These are phyloP conservation scores for Eucalyptus paniculata DNA, from an alignment of 345 rosid genomes.

Conservation along the genomic window DNA sequence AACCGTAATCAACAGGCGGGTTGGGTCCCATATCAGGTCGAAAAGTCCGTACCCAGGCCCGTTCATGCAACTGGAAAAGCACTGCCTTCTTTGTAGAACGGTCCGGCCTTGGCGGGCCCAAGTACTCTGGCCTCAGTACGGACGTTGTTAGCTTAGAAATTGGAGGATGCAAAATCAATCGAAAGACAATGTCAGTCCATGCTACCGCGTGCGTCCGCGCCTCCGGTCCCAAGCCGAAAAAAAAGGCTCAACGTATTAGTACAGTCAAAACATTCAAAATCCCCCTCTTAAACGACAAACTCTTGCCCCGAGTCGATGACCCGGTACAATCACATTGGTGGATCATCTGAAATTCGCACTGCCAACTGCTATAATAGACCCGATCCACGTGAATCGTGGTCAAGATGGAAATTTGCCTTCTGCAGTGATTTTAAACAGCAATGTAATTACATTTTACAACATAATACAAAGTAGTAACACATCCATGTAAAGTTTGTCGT, in stretches of 20 bases:
- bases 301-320: not conserved
- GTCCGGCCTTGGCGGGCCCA: not conserved
- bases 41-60: not conserved
- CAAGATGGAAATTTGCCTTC: not conserved
- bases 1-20: not conserved
- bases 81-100: not conserved
- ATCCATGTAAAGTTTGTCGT: not conserved
- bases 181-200: not conserved
- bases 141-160: not conserved
- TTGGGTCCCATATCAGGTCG: not conserved
- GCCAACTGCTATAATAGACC: not conserved
- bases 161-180: not conserved
- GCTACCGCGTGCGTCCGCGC: not conserved
- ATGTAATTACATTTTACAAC: not conserved
- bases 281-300: not conserved
- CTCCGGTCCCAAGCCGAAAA: not conserved
- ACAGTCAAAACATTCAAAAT: not conserved
- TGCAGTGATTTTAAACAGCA: rapidly evolving
- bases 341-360: not conserved
- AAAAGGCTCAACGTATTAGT: rapidly evolving
- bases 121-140: not conserved
- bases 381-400: not conserved
- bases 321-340: not conserved
- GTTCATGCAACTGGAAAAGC: not conserved
- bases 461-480: not conserved